phyloP scores from a whole-genome alignment of 495 filamentous ascomycete genomes.

The Lasiosphaeria ovina region DNA sequence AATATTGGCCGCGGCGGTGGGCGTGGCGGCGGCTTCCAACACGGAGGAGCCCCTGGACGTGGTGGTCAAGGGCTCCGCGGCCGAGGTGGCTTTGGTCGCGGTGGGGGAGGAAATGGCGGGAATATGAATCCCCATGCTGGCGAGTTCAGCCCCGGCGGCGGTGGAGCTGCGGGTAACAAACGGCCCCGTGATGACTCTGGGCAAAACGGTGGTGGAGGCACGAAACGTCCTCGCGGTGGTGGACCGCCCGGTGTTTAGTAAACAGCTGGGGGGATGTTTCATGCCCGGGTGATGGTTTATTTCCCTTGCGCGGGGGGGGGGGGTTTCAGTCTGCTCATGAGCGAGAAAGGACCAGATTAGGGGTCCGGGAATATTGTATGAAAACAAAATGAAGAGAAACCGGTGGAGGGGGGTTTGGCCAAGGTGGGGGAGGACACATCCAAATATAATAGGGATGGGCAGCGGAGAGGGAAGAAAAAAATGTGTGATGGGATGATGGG shows the following conservation, averaged over 20 bases:
- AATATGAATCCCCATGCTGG: constrained; percentile 31
- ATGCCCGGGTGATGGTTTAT: neutral
- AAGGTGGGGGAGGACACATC: too few species aligned
- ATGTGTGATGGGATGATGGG: too few species aligned
- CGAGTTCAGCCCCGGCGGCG: constrained; percentile 23
- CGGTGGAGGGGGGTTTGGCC: too few species aligned
- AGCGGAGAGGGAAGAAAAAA: too few species aligned
- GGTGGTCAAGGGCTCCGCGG: constrained; percentile 29
- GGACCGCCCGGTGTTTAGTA: constrained; percentile 6
- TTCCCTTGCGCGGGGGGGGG: neutral
- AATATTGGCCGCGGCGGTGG: constrained; percentile 13
- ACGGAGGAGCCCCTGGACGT: constrained; percentile 13
- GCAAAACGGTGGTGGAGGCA: constrained; percentile 3
- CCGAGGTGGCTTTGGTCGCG: constrained; percentile 27
- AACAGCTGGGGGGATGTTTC: neutral
- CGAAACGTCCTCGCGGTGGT: constrained; percentile 19
- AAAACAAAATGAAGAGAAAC: too few species aligned
- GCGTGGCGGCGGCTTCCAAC: constrained; percentile 1
- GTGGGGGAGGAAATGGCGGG: constrained; percentile 4
- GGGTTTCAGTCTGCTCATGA: neutral
- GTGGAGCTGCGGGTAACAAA: constrained; percentile 26
- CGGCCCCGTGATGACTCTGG: constrained; percentile 22
- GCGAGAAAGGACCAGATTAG: too few species aligned
- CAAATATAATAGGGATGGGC: too few species aligned
- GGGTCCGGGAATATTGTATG: too few species aligned